Conservation (phyloP, 164 flowering plant species). For the Echeveria elegans region DNA sequence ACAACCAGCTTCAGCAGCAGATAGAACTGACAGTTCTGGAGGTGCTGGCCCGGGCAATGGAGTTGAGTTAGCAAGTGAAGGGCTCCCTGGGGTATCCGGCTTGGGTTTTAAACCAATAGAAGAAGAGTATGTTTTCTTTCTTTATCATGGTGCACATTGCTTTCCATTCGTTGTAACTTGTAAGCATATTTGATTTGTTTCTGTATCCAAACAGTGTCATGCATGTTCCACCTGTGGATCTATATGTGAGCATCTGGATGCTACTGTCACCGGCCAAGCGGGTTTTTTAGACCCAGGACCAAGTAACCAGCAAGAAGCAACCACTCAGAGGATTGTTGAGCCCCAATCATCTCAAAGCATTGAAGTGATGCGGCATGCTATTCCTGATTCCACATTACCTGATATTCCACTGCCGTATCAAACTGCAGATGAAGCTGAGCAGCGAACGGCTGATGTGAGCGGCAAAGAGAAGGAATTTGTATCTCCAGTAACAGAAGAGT, state of each 20-base stretch:
- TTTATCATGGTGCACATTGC: background rate
- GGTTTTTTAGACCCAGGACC: background rate
- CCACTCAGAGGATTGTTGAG: constrained; percentile 12
- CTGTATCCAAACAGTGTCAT: background rate
- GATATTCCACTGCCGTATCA: constrained; percentile 17
- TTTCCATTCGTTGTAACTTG: no score
- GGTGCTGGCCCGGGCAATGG: constrained; percentile 13
- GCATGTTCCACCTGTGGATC: background rate
- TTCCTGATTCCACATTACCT: constrained; percentile 18
- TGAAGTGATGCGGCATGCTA: constrained; percentile 56
- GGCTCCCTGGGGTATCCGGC: background rate
- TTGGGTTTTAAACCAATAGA: constrained; percentile 11
- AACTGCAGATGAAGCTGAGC: constrained; percentile 14
- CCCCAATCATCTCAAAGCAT: constrained; percentile 21
- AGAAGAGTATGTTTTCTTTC: constrained; percentile 11
- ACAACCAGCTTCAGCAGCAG: background rate
- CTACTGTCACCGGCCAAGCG: background rate
- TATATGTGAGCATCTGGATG: background rate
- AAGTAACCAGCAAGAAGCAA: constrained; percentile 14
- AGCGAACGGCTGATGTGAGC: constrained; percentile 15
- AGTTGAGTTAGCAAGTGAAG: constrained; percentile 5
- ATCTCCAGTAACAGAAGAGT: constrained; percentile 32
- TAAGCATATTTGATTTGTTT: background rate
- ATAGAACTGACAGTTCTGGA: background rate
- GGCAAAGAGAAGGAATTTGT: constrained; percentile 26